These are phyloP conservation scores for Ganoderma leucocontextum DNA, from an alignment of 1,284 basidiomycete genomes.

Conservation along the genomic window DNA sequence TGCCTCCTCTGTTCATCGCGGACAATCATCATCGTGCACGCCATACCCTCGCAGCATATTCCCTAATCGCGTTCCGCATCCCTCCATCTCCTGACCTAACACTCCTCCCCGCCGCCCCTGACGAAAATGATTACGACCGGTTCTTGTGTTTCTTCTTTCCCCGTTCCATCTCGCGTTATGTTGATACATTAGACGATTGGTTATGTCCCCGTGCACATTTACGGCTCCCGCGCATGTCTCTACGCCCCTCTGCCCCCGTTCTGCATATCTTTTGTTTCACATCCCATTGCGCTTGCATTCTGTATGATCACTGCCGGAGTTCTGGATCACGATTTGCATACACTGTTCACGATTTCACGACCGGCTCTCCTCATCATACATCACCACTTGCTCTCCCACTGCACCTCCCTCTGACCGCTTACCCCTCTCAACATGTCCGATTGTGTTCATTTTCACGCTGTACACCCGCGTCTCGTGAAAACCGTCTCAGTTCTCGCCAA, in stretches of 20 bases:
- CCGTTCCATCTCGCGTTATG: constrained; percentile 14
- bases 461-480: not conserved
- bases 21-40: constrained; percentile 1
- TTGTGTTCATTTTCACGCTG: not conserved
- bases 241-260: not conserved
- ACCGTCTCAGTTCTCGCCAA: not conserved
- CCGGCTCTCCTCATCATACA: not conserved
- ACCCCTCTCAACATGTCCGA: not conserved
- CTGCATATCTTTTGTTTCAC: not conserved
- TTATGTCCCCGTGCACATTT: constrained; percentile 14
- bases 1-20: constrained; percentile 8
- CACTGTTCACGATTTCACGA: not conserved
- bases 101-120: not conserved
- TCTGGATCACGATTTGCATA: not conserved
- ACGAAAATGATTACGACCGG: not conserved
- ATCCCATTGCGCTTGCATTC: constrained; percentile 5
- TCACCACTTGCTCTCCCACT: not conserved
- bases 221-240: constrained; percentile 11
- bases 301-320: not conserved
- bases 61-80: not conserved
- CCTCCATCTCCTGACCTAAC: constrained; percentile 5
- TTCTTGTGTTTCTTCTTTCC: not conserved
- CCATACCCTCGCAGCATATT: constrained; percentile 10
- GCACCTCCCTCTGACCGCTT: not conserved
- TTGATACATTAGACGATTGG: constrained; percentile 25